Percentiles rank a stretch among this genome's conserved stretches.
These are phyloP conservation scores for Beauveria asiatica DNA, from an alignment of 2,329 filamentous ascomycete species.

Conservation along the genomic window DNA sequence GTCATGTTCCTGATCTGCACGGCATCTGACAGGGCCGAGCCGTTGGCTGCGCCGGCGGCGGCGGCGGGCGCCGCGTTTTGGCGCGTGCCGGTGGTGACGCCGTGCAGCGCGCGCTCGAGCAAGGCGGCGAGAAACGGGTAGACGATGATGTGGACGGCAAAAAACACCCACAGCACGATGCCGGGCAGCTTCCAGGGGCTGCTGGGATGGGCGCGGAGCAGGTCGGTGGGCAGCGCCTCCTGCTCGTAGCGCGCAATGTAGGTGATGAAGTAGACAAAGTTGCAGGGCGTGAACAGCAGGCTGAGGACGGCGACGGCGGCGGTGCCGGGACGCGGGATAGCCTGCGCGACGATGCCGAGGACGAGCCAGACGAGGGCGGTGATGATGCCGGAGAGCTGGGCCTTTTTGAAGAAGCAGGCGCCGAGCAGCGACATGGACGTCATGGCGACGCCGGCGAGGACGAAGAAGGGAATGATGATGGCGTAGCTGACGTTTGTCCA, in stretches of 20 bases:
- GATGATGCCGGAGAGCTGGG: slow-evolving; percentile 72
- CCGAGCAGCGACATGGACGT: slow-evolving; percentile 69
- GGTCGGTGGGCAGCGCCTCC: slow-evolving; percentile 47
- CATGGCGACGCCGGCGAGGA: slow-evolving; percentile 63
- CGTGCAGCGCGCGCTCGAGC: slow-evolving; percentile 50
- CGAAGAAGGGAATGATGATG: slow-evolving; percentile 60
- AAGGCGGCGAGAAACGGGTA: slow-evolving; percentile 65
- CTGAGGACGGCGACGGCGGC: slow-evolving; percentile 57
- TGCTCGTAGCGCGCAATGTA: slow-evolving; percentile 65
- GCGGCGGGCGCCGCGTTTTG: slow-evolving; percentile 24
- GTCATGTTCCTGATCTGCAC: slow-evolving; percentile 63
- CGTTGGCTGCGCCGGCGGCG: slow-evolving; percentile 33
- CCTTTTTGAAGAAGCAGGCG: slow-evolving; percentile 69
- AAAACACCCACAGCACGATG: slow-evolving; percentile 65
- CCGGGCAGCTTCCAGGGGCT: slow-evolving; percentile 58
- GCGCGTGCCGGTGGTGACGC: slow-evolving; percentile 51
- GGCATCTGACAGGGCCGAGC: slow-evolving; percentile 32
- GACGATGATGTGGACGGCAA: slow-evolving; percentile 57
- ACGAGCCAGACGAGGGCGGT: slow-evolving; percentile 62
- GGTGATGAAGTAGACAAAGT: slow-evolving; percentile 68
- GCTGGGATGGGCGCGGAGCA: slow-evolving; percentile 50
- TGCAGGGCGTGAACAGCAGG: slow-evolving; percentile 74
- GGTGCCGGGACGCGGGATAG: slow-evolving; percentile 52
- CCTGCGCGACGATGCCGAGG: slow-evolving; percentile 68
- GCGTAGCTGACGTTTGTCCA: slow-evolving; percentile 42